A percentile compares a stretch with the other conserved stretches of the same genome.
Evolutionary conservation across 805 yeast species (phyloP).

Genomic region (Yamadazyma philogaea): DNA sequence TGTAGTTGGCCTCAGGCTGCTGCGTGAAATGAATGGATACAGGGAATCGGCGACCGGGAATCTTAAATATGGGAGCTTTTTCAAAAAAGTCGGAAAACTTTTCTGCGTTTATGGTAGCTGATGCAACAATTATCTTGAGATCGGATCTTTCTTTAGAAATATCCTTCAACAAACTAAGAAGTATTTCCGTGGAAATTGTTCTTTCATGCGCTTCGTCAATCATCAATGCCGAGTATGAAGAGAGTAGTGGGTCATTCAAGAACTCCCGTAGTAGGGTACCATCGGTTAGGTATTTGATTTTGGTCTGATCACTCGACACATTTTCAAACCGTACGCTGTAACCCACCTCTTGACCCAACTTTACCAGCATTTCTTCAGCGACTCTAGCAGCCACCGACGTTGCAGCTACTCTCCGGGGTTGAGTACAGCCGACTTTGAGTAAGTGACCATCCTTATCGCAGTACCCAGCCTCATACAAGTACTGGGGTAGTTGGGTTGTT

Average conservation of each 20-base stretch:
- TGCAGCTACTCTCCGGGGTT: conserved; percentile 95
- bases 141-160: conserved; percentile 62
- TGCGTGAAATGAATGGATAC: conserved; percentile 81
- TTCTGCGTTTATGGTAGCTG: conserved; percentile 94
- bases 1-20: conserved; percentile 86
- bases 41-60: conserved; percentile 93
- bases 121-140: conserved; percentile 79
- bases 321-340: conserved; percentile 88
- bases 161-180: conserved; percentile 78
- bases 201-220: conserved; percentile 98
- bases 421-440: conserved; percentile 74
- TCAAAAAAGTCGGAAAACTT: conserved; percentile 76
- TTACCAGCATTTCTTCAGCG: conserved; percentile 79
- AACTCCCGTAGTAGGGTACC: conserved; percentile 92
- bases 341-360: conserved; percentile 87
- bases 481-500: conserved; percentile 91
- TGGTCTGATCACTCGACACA: conserved; percentile 58
- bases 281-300: conserved; percentile 88
- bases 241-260: conserved; percentile 67
- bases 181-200: conserved; percentile 82
- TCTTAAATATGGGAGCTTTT: conserved; percentile 79
- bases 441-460: conserved; percentile 39
- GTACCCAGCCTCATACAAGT: conserved; percentile 77
- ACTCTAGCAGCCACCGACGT: conserved; percentile 87
- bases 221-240: conserved; percentile 75